Percentiles rank a stretch among this genome's conserved stretches.
Evolutionary conservation across 805 yeast genomes (phyloP).

Genomic region (Schwanniomyces vanrijiae): DNA sequence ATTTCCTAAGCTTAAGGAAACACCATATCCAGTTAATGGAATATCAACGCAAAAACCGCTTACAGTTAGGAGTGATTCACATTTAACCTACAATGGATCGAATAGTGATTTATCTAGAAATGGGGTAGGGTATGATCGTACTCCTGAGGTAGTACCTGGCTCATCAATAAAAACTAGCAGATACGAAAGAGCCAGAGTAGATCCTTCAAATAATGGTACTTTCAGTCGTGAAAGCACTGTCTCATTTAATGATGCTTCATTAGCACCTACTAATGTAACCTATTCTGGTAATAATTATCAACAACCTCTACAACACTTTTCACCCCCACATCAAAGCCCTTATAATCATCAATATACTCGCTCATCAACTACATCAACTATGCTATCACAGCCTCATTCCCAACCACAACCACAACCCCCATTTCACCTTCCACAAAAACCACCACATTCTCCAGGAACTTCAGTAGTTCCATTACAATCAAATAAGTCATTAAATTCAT

Average conservation of each 20-base stretch:
- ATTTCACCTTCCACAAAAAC: slow-evolving; percentile 3
- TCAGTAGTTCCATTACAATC: not conserved
- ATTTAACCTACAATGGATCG: not conserved
- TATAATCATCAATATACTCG: not conserved
- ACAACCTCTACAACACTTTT: not conserved
- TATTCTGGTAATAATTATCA: not conserved
- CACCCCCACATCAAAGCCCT: not conserved
- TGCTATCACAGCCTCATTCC: not conserved
- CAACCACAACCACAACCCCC: not conserved
- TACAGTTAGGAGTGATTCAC: not conserved
- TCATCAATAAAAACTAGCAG: not conserved
- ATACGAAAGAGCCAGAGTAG: not conserved
- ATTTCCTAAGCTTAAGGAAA: slow-evolving; percentile 1
- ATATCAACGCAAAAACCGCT: slow-evolving; percentile 45
- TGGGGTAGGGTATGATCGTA: not conserved
- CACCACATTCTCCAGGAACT: not conserved
- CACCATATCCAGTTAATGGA: slow-evolving; percentile 27
- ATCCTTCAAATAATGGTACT: not conserved
- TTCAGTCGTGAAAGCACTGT: not conserved
- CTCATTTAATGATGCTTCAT: not conserved
- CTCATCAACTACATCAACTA: not conserved
- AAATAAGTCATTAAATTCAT: not conserved
- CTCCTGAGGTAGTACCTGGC: not conserved
- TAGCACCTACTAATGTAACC: not conserved
- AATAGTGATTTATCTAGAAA: not conserved